These are phyloP conservation scores for Musa schizocarpa DNA, from an alignment of 176 grass and related monocot genomes.

Conservation along the genomic window DNA sequence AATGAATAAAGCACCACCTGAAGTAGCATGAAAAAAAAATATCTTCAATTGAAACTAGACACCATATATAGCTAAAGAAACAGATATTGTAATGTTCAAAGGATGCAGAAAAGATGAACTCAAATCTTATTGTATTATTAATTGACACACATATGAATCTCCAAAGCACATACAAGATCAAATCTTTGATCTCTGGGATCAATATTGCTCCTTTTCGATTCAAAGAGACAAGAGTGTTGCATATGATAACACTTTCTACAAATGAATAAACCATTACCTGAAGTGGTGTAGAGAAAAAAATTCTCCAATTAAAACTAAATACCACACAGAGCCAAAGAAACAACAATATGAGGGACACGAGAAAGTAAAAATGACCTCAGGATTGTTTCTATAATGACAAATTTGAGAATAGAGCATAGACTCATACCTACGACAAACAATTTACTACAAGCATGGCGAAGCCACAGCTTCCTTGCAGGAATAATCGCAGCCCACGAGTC, in stretches of 20 bases:
- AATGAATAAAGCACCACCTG: neutral
- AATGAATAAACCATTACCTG: neutral
- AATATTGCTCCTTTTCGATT: too few relatives aligned
- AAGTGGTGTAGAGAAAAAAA: neutral
- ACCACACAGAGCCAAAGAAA: neutral
- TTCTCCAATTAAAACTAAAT: neutral
- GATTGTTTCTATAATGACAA: neutral
- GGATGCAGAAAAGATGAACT: too few relatives aligned
- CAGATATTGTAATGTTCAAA: too few relatives aligned
- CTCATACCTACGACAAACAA: slow-evolving; percentile 38
- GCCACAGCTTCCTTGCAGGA: neutral
- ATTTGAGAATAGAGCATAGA: neutral
- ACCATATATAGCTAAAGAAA: neutral
- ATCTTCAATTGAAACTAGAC: neutral
- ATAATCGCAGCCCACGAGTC: neutral
- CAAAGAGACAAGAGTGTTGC: neutral
- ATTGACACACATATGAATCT: too few relatives aligned
- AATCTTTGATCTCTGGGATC: too few relatives aligned
- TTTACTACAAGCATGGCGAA: slow-evolving; percentile 12
- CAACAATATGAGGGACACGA: neutral
- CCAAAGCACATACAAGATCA: too few relatives aligned
- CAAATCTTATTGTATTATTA: neutral
- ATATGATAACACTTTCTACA: neutral
- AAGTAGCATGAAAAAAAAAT: neutral
- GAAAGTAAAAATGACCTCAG: neutral